These are phyloP conservation scores for Geotrichum citri-aurantii DNA, from an alignment of 1,139 yeast species.

Conservation along the genomic window DNA sequence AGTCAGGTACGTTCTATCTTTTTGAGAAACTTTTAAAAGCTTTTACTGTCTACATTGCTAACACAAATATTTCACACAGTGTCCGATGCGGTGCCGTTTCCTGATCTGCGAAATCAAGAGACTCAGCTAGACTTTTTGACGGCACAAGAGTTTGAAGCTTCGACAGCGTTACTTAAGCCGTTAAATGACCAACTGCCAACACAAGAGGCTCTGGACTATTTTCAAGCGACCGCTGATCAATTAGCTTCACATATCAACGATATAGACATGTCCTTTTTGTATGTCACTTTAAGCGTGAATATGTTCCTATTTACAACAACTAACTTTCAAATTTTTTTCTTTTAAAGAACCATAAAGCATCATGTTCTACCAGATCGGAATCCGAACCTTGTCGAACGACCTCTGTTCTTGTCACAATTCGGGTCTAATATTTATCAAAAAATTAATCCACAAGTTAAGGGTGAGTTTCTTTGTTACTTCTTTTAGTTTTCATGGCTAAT, in stretches of 20 bases:
- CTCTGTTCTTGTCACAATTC: slow-evolving; percentile 11
- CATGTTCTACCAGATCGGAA: slow-evolving; percentile 12
- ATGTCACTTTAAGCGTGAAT: not conserved
- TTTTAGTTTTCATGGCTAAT: not conserved
- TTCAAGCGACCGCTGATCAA: slow-evolving; percentile 10
- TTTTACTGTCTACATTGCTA: too few species aligned
- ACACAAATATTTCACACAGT: not conserved
- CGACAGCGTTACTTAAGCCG: slow-evolving; percentile 5
- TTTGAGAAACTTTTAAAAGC: not conserved
- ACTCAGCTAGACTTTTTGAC: slow-evolving; percentile 11
- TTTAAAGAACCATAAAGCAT: slow-evolving; percentile 15
- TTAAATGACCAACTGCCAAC: slow-evolving; percentile 8
- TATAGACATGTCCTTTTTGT: slow-evolving; percentile 16
- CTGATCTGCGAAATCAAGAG: slow-evolving; percentile 7
- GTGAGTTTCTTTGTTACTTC: slow-evolving; percentile 1
- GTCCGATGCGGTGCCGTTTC: slow-evolving; percentile 11
- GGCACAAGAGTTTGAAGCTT: slow-evolving; percentile 8
- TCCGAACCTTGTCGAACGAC: slow-evolving; percentile 5
- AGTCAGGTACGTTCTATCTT: slow-evolving; percentile 14
- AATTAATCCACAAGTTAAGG: slow-evolving; percentile 5
- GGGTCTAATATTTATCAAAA: slow-evolving; percentile 13
- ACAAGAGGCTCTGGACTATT: slow-evolving; percentile 5
- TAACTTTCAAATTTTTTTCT: not conserved
- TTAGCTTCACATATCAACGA: slow-evolving; percentile 7
- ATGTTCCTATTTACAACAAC: not conserved